These are phyloP conservation scores for Nothophoma quercina DNA, from an alignment of 2,329 filamentous ascomycete genomes.

Conservation along the genomic window DNA sequence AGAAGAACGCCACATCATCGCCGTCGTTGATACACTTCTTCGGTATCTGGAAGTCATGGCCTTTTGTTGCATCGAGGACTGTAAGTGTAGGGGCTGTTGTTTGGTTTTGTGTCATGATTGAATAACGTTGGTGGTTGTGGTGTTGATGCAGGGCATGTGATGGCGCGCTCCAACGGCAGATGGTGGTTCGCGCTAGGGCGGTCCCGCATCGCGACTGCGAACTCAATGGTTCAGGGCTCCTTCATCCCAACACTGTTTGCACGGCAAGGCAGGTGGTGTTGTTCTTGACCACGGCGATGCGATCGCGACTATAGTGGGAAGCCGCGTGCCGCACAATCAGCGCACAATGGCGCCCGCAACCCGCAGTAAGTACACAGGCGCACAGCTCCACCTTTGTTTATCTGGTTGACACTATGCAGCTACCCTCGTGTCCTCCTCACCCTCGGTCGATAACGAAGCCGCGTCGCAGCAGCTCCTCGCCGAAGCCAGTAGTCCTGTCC, in stretches of 20 bases:
- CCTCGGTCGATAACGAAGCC: conserved; percentile 21
- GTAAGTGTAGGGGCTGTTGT: conserved; percentile 30
- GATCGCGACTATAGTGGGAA: neutral
- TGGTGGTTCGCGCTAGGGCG: conserved; percentile 6
- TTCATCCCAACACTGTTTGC: conserved; percentile 14
- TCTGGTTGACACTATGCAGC: neutral
- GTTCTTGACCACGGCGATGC: neutral
- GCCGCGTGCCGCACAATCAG: neutral
- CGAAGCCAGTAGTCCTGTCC: conserved; percentile 23
- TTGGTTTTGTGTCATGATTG: conserved; percentile 32
- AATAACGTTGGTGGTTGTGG: conserved; percentile 11
- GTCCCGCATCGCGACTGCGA: conserved; percentile 11
- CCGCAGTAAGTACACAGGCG: neutral
- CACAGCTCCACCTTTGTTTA: neutral
- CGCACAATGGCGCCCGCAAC: neutral
- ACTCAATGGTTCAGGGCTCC: neutral
- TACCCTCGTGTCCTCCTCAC: neutral
- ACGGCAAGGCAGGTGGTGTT: neutral
- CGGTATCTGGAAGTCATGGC: conserved; percentile 68
- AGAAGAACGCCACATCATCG: conserved; percentile 80
- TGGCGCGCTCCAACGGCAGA: conserved; percentile 20
- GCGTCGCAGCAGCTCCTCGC: conserved; percentile 35
- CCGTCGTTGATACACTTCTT: conserved; percentile 85
- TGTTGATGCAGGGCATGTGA: conserved; percentile 29
- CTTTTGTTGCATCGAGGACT: conserved; percentile 27